These are phyloP conservation scores for Canavalia gladiata DNA, from an alignment of 306 rosid species.

Conservation along the genomic window DNA sequence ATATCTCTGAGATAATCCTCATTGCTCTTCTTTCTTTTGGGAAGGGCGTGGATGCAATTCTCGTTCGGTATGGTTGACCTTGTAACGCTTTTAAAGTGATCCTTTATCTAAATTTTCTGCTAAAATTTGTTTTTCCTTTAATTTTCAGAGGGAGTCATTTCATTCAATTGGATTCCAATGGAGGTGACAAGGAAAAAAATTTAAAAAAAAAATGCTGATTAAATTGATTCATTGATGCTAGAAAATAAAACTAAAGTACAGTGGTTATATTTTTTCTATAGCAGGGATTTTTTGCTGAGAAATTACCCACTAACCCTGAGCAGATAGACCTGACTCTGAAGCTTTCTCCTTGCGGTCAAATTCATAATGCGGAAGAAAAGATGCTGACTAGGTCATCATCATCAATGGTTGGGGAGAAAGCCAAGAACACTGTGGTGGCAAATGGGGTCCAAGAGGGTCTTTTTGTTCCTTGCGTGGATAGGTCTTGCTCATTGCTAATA, in stretches of 20 bases:
- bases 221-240: background rate
- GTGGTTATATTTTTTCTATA: background rate
- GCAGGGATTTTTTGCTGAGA: constrained; percentile 28
- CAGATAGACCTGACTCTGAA: constrained; percentile 45
- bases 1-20: background rate
- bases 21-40: background rate
- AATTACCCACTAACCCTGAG: background rate
- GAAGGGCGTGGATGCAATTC: background rate
- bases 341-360: constrained; percentile 46
- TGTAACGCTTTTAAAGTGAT: background rate
- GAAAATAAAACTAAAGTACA: background rate
- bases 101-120: background rate
- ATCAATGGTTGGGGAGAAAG: constrained; percentile 22
- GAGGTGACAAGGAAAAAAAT: constrained; percentile 40
- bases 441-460: constrained; percentile 16
- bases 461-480: constrained; percentile 17
- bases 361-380: constrained; percentile 22
- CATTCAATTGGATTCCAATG: constrained; percentile 45
- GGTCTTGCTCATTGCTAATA: background rate
- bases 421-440: background rate
- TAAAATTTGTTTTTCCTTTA: background rate
- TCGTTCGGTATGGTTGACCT: background rate
- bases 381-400: constrained; percentile 38
- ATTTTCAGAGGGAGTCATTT: constrained; percentile 9
- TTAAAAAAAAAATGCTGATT: background rate